Percentiles rank a stretch among this genome's conserved stretches.
These are phyloP conservation scores for Trapa incisa DNA, from an alignment of 345 rosid genomes.

Conservation along the genomic window DNA sequence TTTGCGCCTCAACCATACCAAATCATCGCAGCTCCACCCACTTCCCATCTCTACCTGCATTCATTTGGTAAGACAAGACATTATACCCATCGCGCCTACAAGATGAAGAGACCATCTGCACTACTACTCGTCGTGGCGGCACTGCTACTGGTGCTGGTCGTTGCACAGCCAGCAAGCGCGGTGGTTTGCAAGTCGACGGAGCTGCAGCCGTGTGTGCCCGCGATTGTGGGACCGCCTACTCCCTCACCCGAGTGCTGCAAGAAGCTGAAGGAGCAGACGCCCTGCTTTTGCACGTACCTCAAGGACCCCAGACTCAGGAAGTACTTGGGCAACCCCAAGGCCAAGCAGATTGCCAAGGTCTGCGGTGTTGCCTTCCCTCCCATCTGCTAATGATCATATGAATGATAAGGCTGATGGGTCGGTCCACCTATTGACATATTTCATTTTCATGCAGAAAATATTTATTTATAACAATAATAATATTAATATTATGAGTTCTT, in stretches of 20 bases:
- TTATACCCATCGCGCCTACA: background rate
- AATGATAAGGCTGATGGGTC: too few species aligned
- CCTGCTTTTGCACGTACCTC: constrained; percentile 3
- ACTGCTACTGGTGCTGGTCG: background rate
- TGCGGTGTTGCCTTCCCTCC: background rate
- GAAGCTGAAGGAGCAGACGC: constrained; percentile 4
- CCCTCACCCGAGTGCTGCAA: background rate
- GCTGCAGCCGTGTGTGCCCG: constrained; percentile 4
- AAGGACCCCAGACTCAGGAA: background rate
- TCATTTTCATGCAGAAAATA: too few species aligned
- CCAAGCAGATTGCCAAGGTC: background rate
- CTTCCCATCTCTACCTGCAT: background rate
- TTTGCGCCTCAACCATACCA: background rate
- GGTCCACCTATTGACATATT: too few species aligned
- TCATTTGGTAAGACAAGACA: background rate
- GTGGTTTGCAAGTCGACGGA: background rate
- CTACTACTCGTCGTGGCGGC: background rate
- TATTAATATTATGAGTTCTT: too few species aligned
- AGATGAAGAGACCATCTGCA: background rate
- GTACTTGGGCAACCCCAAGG: background rate
- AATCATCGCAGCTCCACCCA: background rate
- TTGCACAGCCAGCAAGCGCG: background rate
- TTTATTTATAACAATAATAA: too few species aligned
- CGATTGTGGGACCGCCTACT: background rate
- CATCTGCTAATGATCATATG: background rate